A percentile compares a stretch with the other conserved stretches of the same genome.
Evolutionary conservation across 176 grass and related monocot genomes (phyloP).

Genomic region (Aegilops speltoides): DNA sequence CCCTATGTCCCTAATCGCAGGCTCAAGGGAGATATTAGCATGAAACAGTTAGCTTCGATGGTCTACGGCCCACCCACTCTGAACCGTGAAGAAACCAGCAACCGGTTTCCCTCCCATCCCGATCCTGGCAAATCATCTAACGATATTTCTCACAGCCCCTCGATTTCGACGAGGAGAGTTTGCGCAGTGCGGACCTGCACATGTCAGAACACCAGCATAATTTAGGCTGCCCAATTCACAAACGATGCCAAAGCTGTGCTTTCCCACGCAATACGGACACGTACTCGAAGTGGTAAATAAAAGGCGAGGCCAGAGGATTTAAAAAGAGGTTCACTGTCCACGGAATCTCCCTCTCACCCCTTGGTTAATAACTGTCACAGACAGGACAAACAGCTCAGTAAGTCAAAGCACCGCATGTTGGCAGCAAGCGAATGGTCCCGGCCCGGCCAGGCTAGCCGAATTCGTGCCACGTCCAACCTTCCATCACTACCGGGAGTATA

Average conservation of each 20-base stretch:
- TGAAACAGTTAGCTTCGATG: too few relatives aligned
- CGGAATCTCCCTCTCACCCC: neutral
- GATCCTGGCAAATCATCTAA: neutral
- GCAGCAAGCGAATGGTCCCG: neutral
- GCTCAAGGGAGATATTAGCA: neutral
- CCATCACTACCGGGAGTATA: neutral
- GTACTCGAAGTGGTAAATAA: too few relatives aligned
- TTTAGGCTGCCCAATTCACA: neutral
- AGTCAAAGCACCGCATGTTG: neutral
- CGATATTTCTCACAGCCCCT: neutral
- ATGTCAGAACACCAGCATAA: neutral
- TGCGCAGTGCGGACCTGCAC: constrained; percentile 3
- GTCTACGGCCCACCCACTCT: neutral
- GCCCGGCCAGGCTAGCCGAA: neutral
- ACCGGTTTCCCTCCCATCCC: neutral
- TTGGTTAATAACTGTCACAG: neutral
- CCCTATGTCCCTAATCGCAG: neutral
- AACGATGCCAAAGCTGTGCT: neutral
- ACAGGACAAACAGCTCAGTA: neutral
- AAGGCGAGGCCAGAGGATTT: neutral
- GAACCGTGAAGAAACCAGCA: neutral
- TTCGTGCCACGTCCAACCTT: neutral
- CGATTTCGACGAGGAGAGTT: neutral
- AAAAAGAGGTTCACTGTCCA: neutral
- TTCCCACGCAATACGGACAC: neutral